Conservation (phyloP, 2,329 filamentous ascomycete genomes). For the Botrytis deweyae region DNA sequence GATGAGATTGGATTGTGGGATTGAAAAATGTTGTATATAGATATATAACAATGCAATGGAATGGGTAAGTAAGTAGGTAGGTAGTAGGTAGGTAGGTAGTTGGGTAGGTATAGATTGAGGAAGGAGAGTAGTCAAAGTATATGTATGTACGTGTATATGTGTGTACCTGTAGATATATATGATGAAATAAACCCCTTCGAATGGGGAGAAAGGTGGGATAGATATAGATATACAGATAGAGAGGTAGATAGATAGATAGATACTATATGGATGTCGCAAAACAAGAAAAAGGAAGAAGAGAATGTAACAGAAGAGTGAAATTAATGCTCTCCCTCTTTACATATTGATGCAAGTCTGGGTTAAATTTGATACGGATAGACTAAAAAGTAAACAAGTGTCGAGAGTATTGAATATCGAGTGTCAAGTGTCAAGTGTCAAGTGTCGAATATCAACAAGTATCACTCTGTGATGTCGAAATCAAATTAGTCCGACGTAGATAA, state of each 20-base stretch:
- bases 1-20: background rate
- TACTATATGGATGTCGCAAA: background rate
- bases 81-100: background rate
- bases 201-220: background rate
- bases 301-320: background rate
- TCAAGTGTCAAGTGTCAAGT: background rate
- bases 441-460: background rate
- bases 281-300: conserved; percentile 4
- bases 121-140: background rate
- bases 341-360: background rate
- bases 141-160: background rate
- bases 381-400: background rate
- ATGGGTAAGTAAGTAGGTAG: background rate
- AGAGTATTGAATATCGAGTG: background rate
- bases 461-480: background rate
- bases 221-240: background rate
- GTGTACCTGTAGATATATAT: background rate
- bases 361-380: background rate
- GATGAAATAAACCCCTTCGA: background rate
- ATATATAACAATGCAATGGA: background rate
- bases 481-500: background rate
- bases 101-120: background rate
- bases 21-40: background rate
- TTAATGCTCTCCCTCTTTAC: conserved; percentile 2
- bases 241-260: background rate